phyloP scores from a whole-genome alignment of 768 basidiomycete genomes.

The Naganishia vishniacii region DNA sequence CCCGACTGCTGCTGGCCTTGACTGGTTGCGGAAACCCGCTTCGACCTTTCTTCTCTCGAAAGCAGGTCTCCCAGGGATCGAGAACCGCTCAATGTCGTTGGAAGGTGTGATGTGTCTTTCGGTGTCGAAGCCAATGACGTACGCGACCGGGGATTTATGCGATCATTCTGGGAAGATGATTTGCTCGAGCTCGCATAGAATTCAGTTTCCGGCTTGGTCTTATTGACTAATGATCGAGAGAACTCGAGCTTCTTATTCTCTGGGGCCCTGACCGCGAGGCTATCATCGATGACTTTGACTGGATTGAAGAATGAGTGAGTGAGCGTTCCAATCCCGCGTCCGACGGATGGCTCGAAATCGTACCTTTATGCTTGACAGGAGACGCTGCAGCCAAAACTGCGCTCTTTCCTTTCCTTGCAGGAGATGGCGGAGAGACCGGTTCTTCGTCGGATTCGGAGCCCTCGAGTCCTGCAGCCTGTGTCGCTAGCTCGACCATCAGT shows the following conservation, averaged over 20 bases:
- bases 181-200: background rate
- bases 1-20: background rate
- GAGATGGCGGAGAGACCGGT: background rate
- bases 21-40: background rate
- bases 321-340: background rate
- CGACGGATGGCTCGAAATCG: background rate
- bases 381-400: conserved; percentile 38
- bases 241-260: conserved; percentile 13
- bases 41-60: background rate
- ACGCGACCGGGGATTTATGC: background rate
- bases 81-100: background rate
- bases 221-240: background rate
- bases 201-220: background rate
- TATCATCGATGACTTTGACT: background rate
- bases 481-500: conserved; percentile 36
- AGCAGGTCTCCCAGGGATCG: background rate
- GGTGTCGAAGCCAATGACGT: too few relatives aligned
- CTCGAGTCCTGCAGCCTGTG: conserved; percentile 20
- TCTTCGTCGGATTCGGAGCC: conserved; percentile 25
- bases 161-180: background rate
- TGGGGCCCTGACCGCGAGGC: background rate
- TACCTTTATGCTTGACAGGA: conserved; percentile 37
- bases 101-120: too few relatives aligned
- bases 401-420: conserved; percentile 33
- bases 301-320: background rate